These are phyloP conservation scores for Calendula officinalis DNA, from an alignment of 129 eudicot species.

Conservation along the genomic window DNA sequence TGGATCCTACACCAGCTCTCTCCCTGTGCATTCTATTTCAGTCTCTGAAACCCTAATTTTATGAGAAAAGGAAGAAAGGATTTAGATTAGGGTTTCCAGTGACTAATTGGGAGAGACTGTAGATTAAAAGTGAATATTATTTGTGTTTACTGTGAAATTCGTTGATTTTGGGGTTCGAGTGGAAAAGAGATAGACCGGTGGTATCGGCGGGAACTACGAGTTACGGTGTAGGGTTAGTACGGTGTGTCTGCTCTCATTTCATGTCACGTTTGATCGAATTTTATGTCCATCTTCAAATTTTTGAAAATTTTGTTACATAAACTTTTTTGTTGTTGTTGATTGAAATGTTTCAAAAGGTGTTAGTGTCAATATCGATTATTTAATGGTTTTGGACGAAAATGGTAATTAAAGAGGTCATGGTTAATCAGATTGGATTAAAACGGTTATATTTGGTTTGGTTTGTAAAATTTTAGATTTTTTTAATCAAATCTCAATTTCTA, in stretches of 20 bases:
- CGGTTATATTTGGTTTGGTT: too few relatives aligned
- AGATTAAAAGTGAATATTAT: not conserved
- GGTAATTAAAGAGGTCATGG: too few relatives aligned
- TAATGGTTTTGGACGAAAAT: too few relatives aligned
- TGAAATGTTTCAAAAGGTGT: too few relatives aligned
- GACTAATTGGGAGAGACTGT: slow-evolving; percentile 15
- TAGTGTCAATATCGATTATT: too few relatives aligned
- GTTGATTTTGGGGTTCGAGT: slow-evolving; percentile 23
- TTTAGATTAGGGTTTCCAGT: slow-evolving; percentile 26
- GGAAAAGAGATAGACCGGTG: slow-evolving; percentile 20
- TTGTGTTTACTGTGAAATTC: not conserved
- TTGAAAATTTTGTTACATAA: too few relatives aligned
- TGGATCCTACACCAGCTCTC: slow-evolving; percentile 36
- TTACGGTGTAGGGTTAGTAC: not conserved
- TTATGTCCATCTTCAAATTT: too few relatives aligned
- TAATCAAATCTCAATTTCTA: too few relatives aligned
- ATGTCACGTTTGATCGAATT: too few relatives aligned
- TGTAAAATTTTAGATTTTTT: too few relatives aligned
- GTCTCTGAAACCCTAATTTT: slow-evolving; percentile 30
- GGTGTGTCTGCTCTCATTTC: not conserved
- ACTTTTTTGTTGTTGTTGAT: too few relatives aligned
- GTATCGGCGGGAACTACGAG: slow-evolving; percentile 31
- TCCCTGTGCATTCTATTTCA: slow-evolving; percentile 29
- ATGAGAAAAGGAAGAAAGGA: not conserved
- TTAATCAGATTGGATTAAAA: too few relatives aligned